Base-by-base conservation (phyloP, 306 rosid genomes). In the Sesbania bispinosa region DNA sequence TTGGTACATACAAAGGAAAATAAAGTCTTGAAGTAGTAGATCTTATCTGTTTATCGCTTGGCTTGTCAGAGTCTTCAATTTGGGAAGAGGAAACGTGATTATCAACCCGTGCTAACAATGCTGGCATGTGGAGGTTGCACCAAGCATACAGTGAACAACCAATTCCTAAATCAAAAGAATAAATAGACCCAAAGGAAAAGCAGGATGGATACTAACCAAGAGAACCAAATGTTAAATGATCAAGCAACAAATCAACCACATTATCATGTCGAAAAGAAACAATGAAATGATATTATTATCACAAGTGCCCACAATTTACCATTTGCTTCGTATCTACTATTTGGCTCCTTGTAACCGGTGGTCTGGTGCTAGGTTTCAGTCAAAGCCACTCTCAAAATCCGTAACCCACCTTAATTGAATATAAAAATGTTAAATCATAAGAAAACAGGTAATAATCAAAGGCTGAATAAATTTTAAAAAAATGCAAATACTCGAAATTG, bases 81-180 rank as follows among this genome's bases (percentile, higher is more conserved):
- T 42, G 66, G 38, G 77, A 77, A 39, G 67, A 52, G 4, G 60
- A 62, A 29, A 77, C 68, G 38, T 66, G 71, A 62, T 80, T 82
- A 13, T 48, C 32, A 75, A 82, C 57, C 35, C 66, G 69, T 50
- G 63, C 27, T 42, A 29, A 72, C 54, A 68, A 71, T 6, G 70
- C 29, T 16, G 72, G 77, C 83, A 86, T 78, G 51, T 39, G 51
- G 18, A 78, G 38, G n/a, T 73, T 29, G 46, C 45, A 63, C 7
- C 18, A 35, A 54, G 19, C 45, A 62, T 18, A 5, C 27, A 23
- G 8, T 71, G 20, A 77, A 73, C 10, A 77, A 43, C n/a, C 7
- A 19, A 71, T 15, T 35, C 14, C 59, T 23, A 77, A 71, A 77
- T 61, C 19, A n/a, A n/a, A 69, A 53, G 53, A 33, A 23, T 42